A percentile compares a stretch with the other conserved stretches of the same genome.
Conservation (phyloP, 371 early-diverging fungal species). For the Syncephalastrum sp. region DNA sequence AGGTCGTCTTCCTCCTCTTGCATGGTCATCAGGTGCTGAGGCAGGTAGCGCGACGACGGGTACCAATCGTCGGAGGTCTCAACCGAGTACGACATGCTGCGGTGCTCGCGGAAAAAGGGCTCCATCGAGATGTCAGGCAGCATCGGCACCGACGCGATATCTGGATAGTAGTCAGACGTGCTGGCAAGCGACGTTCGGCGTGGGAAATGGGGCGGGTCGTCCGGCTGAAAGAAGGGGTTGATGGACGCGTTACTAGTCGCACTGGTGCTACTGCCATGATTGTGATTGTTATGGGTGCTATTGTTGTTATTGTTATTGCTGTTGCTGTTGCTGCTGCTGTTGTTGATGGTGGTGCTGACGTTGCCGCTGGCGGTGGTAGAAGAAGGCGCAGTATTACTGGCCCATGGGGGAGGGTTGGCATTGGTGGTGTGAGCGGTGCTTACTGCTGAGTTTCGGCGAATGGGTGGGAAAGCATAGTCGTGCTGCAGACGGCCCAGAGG, state of each 20-base stretch:
- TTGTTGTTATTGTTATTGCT: not conserved
- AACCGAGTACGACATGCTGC: constrained; percentile 43
- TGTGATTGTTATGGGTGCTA: not conserved
- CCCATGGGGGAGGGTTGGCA: constrained; percentile 17
- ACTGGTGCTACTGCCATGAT: not conserved
- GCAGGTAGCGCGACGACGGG: constrained; percentile 8
- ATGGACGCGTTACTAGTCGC: not conserved
- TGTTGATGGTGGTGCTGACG: not conserved
- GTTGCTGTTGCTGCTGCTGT: not conserved
- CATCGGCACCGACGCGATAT: constrained; percentile 39
- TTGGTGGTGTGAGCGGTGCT: constrained; percentile 10
- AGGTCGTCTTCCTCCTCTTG: constrained; percentile 34
- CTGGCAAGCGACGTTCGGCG: constrained; percentile 8
- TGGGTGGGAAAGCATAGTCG: constrained; percentile 39
- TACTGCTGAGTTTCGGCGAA: constrained; percentile 37
- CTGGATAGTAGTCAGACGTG: constrained; percentile 19
- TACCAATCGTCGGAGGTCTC: constrained; percentile 17
- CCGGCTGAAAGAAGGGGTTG: constrained; percentile 8
- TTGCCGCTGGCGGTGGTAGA: not conserved
- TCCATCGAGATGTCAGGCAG: constrained; percentile 36
- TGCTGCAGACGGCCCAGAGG: constrained; percentile 19
- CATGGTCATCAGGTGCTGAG: constrained; percentile 26
- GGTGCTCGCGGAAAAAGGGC: constrained; percentile 33
- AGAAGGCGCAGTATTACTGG: constrained; percentile 6
- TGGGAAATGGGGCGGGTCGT: not conserved